Base-by-base conservation (phyloP, 108 stramenopile species). In the Pseudonitzschia pungens region DNA sequence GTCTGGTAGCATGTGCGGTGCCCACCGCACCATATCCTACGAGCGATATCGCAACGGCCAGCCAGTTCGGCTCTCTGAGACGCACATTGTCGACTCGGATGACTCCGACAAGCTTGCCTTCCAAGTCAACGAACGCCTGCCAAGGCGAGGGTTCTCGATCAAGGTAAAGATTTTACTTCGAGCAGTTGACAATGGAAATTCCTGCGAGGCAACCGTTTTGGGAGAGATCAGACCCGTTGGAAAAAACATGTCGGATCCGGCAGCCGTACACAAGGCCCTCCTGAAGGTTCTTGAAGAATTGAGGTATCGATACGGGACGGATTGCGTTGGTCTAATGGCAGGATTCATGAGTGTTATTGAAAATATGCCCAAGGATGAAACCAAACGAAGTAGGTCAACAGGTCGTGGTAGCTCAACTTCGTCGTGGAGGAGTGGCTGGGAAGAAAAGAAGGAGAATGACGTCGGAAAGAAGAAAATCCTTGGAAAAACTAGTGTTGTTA, bases 201-300 rank as follows among this genome's bases (percentile, higher is more conserved):
- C 75, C 57, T 88, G 89, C 55, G 84, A 85, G 51, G 86, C 84
- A 0, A 84, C 77, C 40, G 86, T 94, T 15, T 45, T 84, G 8
- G 79, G 84, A 32, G 89, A 91, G 42, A 81, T 94, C 42, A 81
- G 88, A 4, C 92, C 92, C 20, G 81, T 91, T 57, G 92, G 90
- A 15, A 93, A 93, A 71, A 87, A 93, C 68, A 80, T 93, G 80
- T 86, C 81, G 26, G 86, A 93, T 65, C 90, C 91, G 67, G 78
- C 76, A 20, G 92, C 90, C 50, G 90, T 93, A 5, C 89, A 93
- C 79, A 91, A 88, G 72, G 90, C 92, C 31, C 89, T 90, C 51
- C 50, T 86, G 56, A 79, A 91, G 55, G 90, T 93, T 33, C 32
- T 93, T 27, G 85, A 93, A 67, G 92, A 93, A 80, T 79, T 91